Conservation (phyloP, 306 rosid species). For the Gleditsia sinensis region DNA sequence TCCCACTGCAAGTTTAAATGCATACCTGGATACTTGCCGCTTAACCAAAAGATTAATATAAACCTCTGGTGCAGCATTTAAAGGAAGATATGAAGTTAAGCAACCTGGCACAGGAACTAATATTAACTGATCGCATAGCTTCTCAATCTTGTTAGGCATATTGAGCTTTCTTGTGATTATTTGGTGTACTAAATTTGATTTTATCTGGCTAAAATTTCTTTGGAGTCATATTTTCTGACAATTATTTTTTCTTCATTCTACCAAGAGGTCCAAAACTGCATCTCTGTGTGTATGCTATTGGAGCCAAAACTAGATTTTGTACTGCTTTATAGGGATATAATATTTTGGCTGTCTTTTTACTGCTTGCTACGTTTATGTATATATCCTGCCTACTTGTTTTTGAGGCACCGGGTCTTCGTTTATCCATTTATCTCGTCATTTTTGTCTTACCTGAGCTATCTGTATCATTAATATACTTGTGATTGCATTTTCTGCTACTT, state of each 20-base stretch:
- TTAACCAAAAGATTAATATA: constrained; percentile 34
- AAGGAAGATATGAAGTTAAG: constrained; percentile 98
- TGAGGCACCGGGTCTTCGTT: not conserved
- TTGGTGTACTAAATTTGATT: constrained; percentile 52
- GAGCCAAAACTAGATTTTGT: constrained; percentile 2
- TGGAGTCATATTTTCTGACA: not conserved
- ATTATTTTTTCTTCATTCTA: constrained; percentile 1
- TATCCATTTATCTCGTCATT: not conserved
- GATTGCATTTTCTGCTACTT: constrained; percentile 13
- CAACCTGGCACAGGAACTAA: constrained; percentile 89
- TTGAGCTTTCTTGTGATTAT: no score
- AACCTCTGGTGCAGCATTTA: constrained; percentile 77
- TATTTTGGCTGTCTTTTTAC: no score
- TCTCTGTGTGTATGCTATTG: not conserved
- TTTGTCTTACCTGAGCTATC: no score
- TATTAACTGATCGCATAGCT: constrained; percentile 90
- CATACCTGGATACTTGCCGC: constrained; percentile 17
- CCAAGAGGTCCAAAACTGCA: not conserved
- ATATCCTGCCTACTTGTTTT: constrained; percentile 13
- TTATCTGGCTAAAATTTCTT: not conserved
- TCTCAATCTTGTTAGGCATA: constrained; percentile 92
- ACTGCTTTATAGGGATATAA: no score
- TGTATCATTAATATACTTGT: not conserved
- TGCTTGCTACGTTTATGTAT: no score
- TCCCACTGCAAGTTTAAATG: constrained; percentile 10